Conservation (phyloP, 106 monocot genomes). For the Dendrobium catenatum region DNA sequence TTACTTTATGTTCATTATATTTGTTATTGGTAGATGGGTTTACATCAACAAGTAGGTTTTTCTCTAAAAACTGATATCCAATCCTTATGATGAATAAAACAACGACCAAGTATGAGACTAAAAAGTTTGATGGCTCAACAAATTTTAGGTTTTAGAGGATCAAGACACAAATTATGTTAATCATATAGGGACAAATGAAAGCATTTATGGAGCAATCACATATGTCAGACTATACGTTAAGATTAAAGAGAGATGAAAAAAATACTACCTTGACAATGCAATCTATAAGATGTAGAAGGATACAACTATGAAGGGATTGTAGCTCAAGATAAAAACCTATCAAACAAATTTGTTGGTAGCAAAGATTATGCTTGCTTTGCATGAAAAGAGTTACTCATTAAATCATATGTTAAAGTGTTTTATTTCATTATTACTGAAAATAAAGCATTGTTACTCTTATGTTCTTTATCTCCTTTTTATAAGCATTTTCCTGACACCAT, state of each 20-base stretch:
- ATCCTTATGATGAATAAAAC: not conserved
- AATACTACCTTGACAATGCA: not conserved
- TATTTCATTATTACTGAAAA: not conserved
- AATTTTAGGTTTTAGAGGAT: not conserved
- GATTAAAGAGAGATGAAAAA: not conserved
- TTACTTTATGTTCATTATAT: not conserved
- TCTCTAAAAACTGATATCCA: not conserved
- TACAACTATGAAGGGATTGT: not conserved
- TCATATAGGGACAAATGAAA: not conserved
- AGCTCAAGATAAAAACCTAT: not conserved
- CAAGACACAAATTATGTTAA: not conserved
- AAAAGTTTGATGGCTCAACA: not conserved
- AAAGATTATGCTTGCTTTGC: not conserved
- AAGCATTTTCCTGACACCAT: not conserved
- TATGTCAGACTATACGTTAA: not conserved
- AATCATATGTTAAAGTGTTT: not conserved
- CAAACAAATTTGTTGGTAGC: not conserved
- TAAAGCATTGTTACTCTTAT: too few relatives aligned
- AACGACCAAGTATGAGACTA: not conserved
- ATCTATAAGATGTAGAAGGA: not conserved
- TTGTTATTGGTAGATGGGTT: too few relatives aligned
- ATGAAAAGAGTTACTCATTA: not conserved
- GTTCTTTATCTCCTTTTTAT: not conserved
- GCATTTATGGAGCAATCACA: not conserved
- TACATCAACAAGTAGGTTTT: too few relatives aligned